Evolutionary conservation across 2,329 filamentous ascomycete species (phyloP).

Genomic region (Amylocarpus encephaloides): DNA sequence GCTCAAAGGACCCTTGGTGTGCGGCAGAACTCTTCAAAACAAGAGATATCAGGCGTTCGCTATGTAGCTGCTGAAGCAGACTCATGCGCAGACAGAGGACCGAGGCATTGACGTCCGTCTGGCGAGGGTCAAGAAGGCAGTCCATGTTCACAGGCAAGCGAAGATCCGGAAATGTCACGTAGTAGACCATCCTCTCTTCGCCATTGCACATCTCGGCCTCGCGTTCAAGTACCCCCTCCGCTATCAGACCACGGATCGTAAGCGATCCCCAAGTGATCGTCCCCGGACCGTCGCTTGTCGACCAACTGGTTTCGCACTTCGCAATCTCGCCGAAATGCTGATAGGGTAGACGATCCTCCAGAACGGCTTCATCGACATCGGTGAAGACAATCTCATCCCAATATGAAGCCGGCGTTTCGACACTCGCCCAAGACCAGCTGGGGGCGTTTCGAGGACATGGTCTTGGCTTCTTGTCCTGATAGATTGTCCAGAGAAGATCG

Average conservation of each 20-base stretch:
- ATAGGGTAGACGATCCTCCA: conserved; percentile 1
- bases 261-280: not conserved
- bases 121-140: not conserved
- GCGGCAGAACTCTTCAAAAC: conserved; percentile 1
- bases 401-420: not conserved
- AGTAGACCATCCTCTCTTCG: not conserved
- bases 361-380: not conserved
- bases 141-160: not conserved
- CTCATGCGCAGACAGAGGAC: not conserved
- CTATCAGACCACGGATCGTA: not conserved
- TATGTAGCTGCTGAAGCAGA: not conserved
- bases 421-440: not conserved
- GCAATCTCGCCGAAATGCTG: not conserved
- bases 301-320: not conserved
- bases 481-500: conserved; percentile 2
- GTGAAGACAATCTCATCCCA: conserved; percentile 1
- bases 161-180: not conserved
- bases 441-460: not conserved
- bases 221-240: not conserved
- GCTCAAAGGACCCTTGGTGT: not conserved
- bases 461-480: not conserved
- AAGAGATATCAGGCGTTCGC: not conserved
- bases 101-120: not conserved
- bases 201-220: not conserved
- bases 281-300: not conserved